A percentile compares a stretch with the other conserved stretches of the same genome.
These are phyloP conservation scores for Ustilago loliicola DNA, from an alignment of 1,284 basidiomycete species.

Conservation along the genomic window DNA sequence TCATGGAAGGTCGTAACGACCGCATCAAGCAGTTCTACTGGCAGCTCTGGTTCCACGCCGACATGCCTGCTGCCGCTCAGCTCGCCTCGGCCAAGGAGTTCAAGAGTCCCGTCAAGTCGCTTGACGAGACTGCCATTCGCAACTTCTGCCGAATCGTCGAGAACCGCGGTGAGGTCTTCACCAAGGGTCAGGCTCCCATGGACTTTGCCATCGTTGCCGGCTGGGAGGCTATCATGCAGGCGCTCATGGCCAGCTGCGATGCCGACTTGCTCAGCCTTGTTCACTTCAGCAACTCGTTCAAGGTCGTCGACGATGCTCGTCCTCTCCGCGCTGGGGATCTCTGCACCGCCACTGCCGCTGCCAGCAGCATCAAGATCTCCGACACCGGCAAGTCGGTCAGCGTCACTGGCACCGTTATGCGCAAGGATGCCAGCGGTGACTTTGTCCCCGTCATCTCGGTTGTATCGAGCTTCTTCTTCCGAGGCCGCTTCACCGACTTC, in stretches of 20 bases:
- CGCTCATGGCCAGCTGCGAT: slow-evolving; percentile 63
- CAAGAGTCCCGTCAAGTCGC: slow-evolving; percentile 58
- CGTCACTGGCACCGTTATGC: slow-evolving; percentile 58
- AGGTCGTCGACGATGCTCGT: slow-evolving; percentile 81
- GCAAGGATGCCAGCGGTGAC: slow-evolving; percentile 72
- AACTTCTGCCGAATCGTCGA: slow-evolving; percentile 93
- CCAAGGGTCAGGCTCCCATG: slow-evolving; percentile 80
- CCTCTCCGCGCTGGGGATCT: slow-evolving; percentile 87
- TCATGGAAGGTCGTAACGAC: slow-evolving; percentile 84
- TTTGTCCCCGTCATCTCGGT: slow-evolving; percentile 97
- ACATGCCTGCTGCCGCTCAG: slow-evolving; percentile 56
- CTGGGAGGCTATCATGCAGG: slow-evolving; percentile 75
- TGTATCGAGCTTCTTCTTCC: slow-evolving; percentile 94
- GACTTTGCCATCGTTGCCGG: slow-evolving; percentile 98
- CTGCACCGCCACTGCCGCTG: slow-evolving; percentile 88
- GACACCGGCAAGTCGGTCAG: slow-evolving; percentile 82
- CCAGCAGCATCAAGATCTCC: slow-evolving; percentile 89
- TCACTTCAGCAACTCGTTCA: slow-evolving; percentile 96
- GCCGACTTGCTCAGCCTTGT: slow-evolving; percentile 85
- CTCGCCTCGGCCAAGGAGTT: slow-evolving; percentile 50
- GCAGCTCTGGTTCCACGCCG: slow-evolving; percentile 66
- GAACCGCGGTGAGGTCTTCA: slow-evolving; percentile 90
- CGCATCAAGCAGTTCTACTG: slow-evolving; percentile 80
- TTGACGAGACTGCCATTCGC: slow-evolving; percentile 80
- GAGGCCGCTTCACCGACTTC: slow-evolving; percentile 92